Base-by-base conservation (phyloP, 2,329 filamentous ascomycete species). In the Thielaviopsis populi region DNA sequence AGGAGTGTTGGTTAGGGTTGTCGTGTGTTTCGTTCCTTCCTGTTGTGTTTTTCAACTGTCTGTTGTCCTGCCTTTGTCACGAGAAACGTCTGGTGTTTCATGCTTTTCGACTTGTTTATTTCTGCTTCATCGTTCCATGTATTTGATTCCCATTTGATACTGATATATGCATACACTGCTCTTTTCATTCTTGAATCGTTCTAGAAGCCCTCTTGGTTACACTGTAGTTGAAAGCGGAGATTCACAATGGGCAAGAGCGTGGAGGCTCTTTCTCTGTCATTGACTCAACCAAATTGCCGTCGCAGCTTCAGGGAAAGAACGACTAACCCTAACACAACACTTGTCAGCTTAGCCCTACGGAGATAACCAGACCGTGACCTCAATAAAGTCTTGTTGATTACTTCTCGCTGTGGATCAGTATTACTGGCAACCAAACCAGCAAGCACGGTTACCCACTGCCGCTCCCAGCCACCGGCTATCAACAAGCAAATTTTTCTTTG, bases 81-180 rank as follows among this genome's bases (percentile, higher is more conserved):
- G 53, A 56, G 53, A 56, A 56, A 56, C 27, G 53, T 56, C n/a
- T 37, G 27, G 8, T 56, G 10, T 37, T 50, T 50, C 5, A 37
- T 37, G 22, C 46, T 27, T 4, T 24, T 50, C 24, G 19, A 15
- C 46, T 50, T 24, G 17, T 50, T 50, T 15, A 27, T 27, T 50
- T 50, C 10, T 22, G 10, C 33, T 37, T 37, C 33, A 37, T 37
- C 5, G 17, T 56, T 56, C n/a, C n/a, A 27, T 50, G 27, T 56
- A 56, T 37, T 56, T 73, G 71, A 82, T 62, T 83, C 83, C 80
- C 61, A 73, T 83, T 24, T 40, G 17, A 33, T 59, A 15, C n/a
- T 42, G 22, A 42, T 40, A 59, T 41, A 59, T 41, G 24, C 30
- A 59, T 59, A 59, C 2, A 15, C 10, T 15, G 17, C 13, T 59